Evolutionary conservation across 1,284 basidiomycete genomes (phyloP).

Genomic region (Cystobasidium pallidum): DNA sequence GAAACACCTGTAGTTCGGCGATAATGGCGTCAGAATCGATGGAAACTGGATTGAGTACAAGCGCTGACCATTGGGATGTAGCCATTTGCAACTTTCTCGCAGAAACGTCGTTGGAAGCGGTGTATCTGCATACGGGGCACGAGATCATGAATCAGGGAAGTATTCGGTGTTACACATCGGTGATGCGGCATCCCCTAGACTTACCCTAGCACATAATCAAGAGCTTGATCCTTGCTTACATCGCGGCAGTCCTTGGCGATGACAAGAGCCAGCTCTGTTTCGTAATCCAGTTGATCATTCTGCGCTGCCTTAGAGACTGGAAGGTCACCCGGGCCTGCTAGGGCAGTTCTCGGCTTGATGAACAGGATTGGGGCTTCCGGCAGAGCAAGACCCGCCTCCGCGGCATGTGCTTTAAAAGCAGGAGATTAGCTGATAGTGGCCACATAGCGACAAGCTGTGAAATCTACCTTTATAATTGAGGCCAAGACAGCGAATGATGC

Average conservation of each 20-base stretch:
- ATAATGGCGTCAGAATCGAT: neutral
- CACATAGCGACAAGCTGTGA: neutral
- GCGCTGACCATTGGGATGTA: neutral
- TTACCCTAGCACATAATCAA: conserved; percentile 58
- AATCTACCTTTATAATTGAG: conserved; percentile 38
- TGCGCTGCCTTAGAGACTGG: conserved; percentile 38
- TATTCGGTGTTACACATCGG: too few relatives aligned
- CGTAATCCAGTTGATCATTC: conserved; percentile 43
- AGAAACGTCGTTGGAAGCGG: conserved; percentile 48
- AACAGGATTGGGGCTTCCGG: conserved; percentile 38
- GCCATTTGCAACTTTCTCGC: conserved; percentile 31
- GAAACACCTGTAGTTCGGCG: conserved; percentile 23
- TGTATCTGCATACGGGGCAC: too few relatives aligned
- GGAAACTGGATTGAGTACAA: too few relatives aligned
- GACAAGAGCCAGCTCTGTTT: conserved; percentile 67
- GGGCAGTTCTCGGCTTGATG: conserved; percentile 41
- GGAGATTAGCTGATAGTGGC: neutral
- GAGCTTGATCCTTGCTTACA: conserved; percentile 72
- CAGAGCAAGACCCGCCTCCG: conserved; percentile 16
- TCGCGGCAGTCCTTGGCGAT: conserved; percentile 81
- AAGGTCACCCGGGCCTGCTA: conserved; percentile 39
- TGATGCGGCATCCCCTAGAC: too few relatives aligned
- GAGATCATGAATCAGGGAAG: too few relatives aligned
- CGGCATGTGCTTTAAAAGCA: conserved; percentile 12
- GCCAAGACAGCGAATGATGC: conserved; percentile 41